A percentile compares a stretch with the other conserved stretches of the same genome.
These are phyloP conservation scores for Paramecium biaurelia DNA, from an alignment of 73 alveolate species.

Conservation along the genomic window DNA sequence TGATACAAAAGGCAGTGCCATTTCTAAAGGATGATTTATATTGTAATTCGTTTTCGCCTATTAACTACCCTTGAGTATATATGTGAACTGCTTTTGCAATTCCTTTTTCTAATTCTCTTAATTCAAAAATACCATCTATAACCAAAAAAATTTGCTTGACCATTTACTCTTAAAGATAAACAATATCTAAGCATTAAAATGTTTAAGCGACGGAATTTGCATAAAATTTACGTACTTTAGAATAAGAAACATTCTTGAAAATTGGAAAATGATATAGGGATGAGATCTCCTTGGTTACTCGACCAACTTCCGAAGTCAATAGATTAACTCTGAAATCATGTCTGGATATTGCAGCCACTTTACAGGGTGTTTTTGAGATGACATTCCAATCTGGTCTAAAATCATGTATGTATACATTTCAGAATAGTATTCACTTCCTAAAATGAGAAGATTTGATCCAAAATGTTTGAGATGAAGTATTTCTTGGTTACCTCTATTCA, in stretches of 20 bases:
- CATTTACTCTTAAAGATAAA: not conserved
- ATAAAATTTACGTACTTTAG: not conserved
- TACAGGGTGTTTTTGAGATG: not conserved
- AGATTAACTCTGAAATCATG: not conserved
- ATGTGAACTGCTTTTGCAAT: not conserved
- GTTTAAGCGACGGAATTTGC: not conserved
- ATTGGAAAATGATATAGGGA: not conserved
- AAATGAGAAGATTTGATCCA: conserved; percentile 8
- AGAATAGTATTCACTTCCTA: conserved; percentile 16
- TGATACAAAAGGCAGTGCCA: not conserved
- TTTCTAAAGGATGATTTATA: not conserved
- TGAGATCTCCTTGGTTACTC: conserved; percentile 4
- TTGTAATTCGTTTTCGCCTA: not conserved
- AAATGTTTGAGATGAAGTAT: not conserved
- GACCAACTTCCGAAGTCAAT: not conserved
- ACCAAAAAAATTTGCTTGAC: not conserved
- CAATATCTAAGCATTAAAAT: not conserved
- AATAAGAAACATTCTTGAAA: not conserved
- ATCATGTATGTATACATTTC: not conserved
- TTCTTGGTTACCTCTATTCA: not conserved
- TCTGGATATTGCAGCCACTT: not conserved
- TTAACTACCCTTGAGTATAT: not conserved
- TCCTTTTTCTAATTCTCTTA: not conserved
- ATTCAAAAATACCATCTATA: not conserved
- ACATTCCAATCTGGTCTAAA: conserved; percentile 15